These are phyloP conservation scores for Sophora flavescens DNA, from an alignment of 306 rosid genomes.

Conservation along the genomic window DNA sequence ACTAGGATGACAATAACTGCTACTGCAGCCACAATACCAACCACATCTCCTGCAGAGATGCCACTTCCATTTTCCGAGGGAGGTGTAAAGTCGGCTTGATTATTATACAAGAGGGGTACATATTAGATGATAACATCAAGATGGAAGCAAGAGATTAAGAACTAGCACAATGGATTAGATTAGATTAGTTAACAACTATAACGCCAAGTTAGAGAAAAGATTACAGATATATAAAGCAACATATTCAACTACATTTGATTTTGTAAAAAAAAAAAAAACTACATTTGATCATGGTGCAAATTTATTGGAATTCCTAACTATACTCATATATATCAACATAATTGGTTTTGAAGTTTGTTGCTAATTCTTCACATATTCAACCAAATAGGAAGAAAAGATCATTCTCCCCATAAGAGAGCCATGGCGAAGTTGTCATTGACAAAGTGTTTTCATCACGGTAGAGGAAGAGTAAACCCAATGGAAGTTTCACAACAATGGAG, in stretches of 20 bases:
- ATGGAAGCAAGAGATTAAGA: background rate
- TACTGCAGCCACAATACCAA: slow-evolving; percentile 56
- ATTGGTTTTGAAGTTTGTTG: background rate
- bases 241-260: no score
- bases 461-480: slow-evolving; percentile 68
- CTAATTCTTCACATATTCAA: slow-evolving; percentile 31
- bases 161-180: no score
- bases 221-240: no score
- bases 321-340: no score
- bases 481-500: slow-evolving; percentile 64
- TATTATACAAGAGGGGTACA: background rate
- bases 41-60: slow-evolving; percentile 50
- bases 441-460: slow-evolving; percentile 66
- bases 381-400: slow-evolving; percentile 65
- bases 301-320: no score
- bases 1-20: slow-evolving; percentile 39
- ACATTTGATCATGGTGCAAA: no score
- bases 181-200: no score
- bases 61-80: slow-evolving; percentile 44
- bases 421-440: slow-evolving; percentile 46
- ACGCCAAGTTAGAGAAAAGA: no score
- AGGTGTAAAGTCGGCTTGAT: slow-evolving; percentile 43
- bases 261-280: no score
- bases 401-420: slow-evolving; percentile 60
- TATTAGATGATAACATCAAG: slow-evolving; percentile 14